Base-by-base conservation (phyloP, 257 asterid species). In the Fraxinus pennsylvanica region DNA sequence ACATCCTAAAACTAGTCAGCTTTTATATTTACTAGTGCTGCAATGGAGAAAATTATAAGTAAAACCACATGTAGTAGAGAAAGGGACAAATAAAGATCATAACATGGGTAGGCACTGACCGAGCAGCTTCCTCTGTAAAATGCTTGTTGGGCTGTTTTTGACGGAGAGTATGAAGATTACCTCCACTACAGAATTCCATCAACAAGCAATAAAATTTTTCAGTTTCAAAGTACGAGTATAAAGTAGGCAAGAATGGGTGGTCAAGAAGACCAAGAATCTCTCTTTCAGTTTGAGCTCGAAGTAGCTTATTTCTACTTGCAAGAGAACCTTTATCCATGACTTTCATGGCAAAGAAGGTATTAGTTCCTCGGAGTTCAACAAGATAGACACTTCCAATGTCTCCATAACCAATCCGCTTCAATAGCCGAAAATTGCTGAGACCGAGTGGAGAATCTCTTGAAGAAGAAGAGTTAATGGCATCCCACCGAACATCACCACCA, bases 401-500 rank as follows among this genome's bases (percentile, higher is more conserved):
- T 19, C 98, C 98, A 76, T 92, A 91, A 0, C 98, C 98, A 10
- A 94, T 92, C 67, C 97, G 79, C 87, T 94, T 94, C 85, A 94
- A 78, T 33, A 94, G 90, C 22, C 93, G 87, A 75, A 94, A 94
- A 78, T 92, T 88, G 74, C 82, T 81, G 1, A 94, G 91, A 25
- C 94, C 92, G 57, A 94, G 92, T 0, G 94, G 91, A 39, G 85
- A 76, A 30, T 87, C 97, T 78, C 76, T 94, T 0, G 94, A 86
- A 68, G 90, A 63, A 39, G 88, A 86, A 1, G 88, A 78, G 74
- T 73, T 85, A 36, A 94, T 82, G 19, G 97, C 97, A 79, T 92
- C 98, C 98, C 98, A 94, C 78, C 98, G 84, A 68, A 88, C 86
- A 81, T 94, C 98, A 21, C 98, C 98, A 36, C 98, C 98, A 6